A percentile compares a stretch with the other conserved stretches of the same genome.
These are phyloP conservation scores for Zygosaccharomyces lentus DNA, from an alignment of 805 yeast species.

Conservation along the genomic window DNA sequence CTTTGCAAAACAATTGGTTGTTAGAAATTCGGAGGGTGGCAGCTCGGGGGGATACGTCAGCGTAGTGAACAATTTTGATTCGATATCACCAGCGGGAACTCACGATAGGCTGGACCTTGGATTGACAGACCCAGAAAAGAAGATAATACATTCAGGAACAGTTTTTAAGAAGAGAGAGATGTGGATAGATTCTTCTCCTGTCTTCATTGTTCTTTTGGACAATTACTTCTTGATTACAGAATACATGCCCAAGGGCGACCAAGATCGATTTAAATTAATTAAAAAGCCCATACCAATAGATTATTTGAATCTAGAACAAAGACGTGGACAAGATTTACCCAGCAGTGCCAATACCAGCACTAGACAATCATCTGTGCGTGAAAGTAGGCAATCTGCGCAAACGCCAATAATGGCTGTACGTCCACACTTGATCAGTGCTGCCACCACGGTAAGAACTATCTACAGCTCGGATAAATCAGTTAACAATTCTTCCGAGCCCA, in stretches of 20 bases:
- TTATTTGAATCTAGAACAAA: constrained; percentile 50
- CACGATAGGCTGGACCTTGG: constrained; percentile 41
- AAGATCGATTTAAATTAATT: constrained; percentile 38
- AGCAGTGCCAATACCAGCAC: constrained; percentile 9
- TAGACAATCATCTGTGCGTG: constrained; percentile 10
- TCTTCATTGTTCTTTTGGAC: constrained; percentile 59
- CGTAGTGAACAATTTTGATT: constrained; percentile 10
- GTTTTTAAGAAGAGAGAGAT: constrained; percentile 60
- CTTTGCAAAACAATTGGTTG: constrained; percentile 39
- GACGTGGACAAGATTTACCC: constrained; percentile 22
- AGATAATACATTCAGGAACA: constrained; percentile 53
- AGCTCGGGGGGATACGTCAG: constrained; percentile 29
- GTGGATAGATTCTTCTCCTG: constrained; percentile 51
- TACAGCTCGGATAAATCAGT: constrained; percentile 8
- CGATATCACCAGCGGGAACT: constrained; percentile 1
- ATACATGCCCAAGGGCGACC: constrained; percentile 40
- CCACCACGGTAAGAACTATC: constrained; percentile 19
- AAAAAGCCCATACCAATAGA: constrained; percentile 63
- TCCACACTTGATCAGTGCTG: constrained; percentile 24
- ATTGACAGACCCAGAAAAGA: constrained; percentile 51
- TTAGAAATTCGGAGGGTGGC: constrained; percentile 21
- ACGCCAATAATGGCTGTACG: constrained; percentile 23
- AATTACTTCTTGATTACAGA: constrained; percentile 67
- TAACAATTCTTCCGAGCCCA: constrained; percentile 14
- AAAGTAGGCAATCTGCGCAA: constrained; percentile 6